phyloP scores from a whole-genome alignment of 129 eudicot species.

The Silybum marianum region DNA sequence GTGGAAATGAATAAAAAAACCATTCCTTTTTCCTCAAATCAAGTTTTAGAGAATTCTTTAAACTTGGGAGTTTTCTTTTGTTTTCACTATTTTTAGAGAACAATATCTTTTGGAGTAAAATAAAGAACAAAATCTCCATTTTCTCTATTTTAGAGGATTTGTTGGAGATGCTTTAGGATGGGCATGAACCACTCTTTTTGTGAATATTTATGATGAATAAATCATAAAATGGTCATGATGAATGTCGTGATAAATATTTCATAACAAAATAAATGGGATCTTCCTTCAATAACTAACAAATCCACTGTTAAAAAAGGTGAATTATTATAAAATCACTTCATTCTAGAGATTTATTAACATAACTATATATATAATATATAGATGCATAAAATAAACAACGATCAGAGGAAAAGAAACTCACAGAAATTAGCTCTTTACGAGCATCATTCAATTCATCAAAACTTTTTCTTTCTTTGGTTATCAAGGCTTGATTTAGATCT shows the following conservation, averaged over 20 bases:
- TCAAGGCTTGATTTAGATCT: conserved; percentile 45
- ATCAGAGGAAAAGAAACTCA: conserved; percentile 25
- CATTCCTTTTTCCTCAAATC: too few relatives aligned
- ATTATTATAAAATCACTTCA: neutral
- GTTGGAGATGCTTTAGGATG: neutral
- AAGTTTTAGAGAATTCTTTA: too few relatives aligned
- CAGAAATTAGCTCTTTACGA: conserved; percentile 59
- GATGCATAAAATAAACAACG: neutral
- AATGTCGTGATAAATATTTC: too few relatives aligned
- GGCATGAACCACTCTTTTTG: neutral
- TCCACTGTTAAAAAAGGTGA: too few relatives aligned
- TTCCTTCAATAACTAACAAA: too few relatives aligned
- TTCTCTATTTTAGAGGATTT: too few relatives aligned
- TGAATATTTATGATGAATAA: neutral
- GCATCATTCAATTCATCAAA: conserved; percentile 73
- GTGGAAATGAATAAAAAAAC: too few relatives aligned
- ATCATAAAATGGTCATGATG: neutral
- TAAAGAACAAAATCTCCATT: too few relatives aligned
- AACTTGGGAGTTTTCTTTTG: too few relatives aligned
- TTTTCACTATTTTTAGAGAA: too few relatives aligned
- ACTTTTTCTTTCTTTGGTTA: conserved; percentile 45
- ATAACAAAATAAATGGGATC: too few relatives aligned
- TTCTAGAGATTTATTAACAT: neutral
- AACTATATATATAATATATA: neutral
- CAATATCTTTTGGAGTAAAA: too few relatives aligned